Conservation (phyloP, 495 filamentous ascomycete species). For the Hypomontagnella monticulosa region DNA sequence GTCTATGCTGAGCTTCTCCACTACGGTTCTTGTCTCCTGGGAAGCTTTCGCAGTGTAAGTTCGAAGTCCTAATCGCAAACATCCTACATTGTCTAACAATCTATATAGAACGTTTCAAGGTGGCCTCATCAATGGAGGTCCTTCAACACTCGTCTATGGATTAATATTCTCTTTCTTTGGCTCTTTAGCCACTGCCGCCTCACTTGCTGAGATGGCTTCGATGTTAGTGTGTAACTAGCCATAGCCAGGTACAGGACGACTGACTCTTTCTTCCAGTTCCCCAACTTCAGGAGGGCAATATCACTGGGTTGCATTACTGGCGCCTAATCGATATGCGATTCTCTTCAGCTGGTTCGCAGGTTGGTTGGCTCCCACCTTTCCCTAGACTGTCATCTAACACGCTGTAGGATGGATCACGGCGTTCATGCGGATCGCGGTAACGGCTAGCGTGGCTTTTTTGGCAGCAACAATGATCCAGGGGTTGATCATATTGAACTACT, state of each 20-base stretch:
- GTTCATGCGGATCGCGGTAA: slow-evolving; percentile 44
- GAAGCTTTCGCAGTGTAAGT: slow-evolving; percentile 27
- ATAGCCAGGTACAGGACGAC: too few species aligned
- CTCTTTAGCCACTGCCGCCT: slow-evolving; percentile 32
- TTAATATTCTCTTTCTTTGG: slow-evolving; percentile 41
- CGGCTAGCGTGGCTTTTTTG: slow-evolving; percentile 45
- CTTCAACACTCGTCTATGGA: slow-evolving; percentile 20
- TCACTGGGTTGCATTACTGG: slow-evolving; percentile 58
- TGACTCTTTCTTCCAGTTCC: slow-evolving; percentile 33
- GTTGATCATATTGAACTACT: slow-evolving; percentile 55
- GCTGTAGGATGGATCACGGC: slow-evolving; percentile 55
- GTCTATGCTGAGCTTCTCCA: slow-evolving; percentile 27
- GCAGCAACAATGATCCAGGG: slow-evolving; percentile 57
- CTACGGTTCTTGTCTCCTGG: slow-evolving; percentile 23
- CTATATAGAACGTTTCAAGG: slow-evolving; percentile 16
- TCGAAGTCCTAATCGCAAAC: background rate
- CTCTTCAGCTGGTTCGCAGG: slow-evolving; percentile 59
- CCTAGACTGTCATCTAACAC: background rate
- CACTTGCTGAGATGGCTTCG: slow-evolving; percentile 49
- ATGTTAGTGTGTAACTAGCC: slow-evolving; percentile 37
- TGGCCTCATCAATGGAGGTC: slow-evolving; percentile 23
- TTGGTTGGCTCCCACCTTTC: slow-evolving; percentile 10
- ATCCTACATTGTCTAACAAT: background rate
- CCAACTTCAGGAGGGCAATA: slow-evolving; percentile 57
- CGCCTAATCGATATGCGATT: slow-evolving; percentile 49